phyloP scores from a whole-genome alignment of 2,329 filamentous ascomycete species.

The Aspergillus pseudoviridinutans region DNA sequence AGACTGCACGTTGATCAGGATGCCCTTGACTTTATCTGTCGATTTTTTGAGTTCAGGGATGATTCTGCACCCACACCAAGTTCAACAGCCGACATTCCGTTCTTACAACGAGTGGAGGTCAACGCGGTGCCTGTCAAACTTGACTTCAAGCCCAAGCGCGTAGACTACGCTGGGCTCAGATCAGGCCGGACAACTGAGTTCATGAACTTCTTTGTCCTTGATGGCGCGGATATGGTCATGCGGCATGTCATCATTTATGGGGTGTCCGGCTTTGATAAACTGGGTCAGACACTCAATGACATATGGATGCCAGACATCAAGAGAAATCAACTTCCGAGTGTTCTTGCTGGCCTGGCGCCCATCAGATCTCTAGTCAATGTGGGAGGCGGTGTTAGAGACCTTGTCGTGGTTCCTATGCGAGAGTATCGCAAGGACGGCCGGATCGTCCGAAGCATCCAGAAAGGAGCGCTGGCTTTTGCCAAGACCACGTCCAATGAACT shows the following conservation, averaged over 20 bases:
- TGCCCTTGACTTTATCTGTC: conserved; percentile 90
- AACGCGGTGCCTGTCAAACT: conserved; percentile 78
- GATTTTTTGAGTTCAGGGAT: conserved; percentile 98
- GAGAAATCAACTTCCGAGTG: conserved; percentile 79
- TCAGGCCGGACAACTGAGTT: conserved; percentile 96
- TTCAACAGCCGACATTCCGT: conserved; percentile 69
- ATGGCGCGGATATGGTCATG: conserved; percentile 80
- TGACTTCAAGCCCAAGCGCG: conserved; percentile 97
- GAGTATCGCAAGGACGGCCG: conserved; percentile 95
- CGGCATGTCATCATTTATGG: conserved; percentile 91
- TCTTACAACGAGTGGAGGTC: conserved; percentile 85
- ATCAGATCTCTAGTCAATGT: conserved; percentile 91
- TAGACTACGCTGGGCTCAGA: conserved; percentile 87
- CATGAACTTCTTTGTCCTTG: conserved; percentile 96
- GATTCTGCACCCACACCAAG: conserved; percentile 52
- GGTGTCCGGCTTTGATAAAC: conserved; percentile 80
- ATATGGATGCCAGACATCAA: conserved; percentile 96
- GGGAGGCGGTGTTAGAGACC: conserved; percentile 76
- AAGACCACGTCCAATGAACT: conserved; percentile 91
- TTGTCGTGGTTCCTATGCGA: conserved; percentile 82
- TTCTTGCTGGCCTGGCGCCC: conserved; percentile 83
- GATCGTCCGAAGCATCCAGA: conserved; percentile 84
- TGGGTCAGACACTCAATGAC: conserved; percentile 87
- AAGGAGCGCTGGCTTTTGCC: conserved; percentile 84
- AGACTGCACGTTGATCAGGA: conserved; percentile 96